Conservation (phyloP, 768 basidiomycete genomes). For the Trametes villosa region DNA sequence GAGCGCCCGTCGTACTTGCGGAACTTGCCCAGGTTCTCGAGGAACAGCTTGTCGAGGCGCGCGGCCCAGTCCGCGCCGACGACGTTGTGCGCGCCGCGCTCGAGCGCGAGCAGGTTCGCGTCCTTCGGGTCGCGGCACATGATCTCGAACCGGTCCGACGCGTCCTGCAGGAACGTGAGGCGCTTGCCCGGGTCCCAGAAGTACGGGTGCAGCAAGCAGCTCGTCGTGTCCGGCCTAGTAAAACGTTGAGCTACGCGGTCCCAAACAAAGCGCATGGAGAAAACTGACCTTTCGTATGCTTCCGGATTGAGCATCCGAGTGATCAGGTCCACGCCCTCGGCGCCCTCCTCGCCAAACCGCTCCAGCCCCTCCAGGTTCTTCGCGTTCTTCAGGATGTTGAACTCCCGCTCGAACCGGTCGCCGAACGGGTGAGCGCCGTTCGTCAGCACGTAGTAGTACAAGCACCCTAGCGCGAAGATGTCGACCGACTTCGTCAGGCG, state of each 20-base stretch:
- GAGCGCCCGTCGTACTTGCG: constrained; percentile 93
- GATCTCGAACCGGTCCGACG: constrained; percentile 96
- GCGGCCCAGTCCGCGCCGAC: constrained; percentile 92
- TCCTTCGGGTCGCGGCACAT: constrained; percentile 94
- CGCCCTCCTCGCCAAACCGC: constrained; percentile 89
- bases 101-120: constrained; percentile 71
- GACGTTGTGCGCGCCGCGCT: constrained; percentile 67
- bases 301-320: constrained; percentile 77
- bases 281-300: constrained; percentile 69
- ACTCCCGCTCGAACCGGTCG: constrained; percentile 89
- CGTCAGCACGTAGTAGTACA: constrained; percentile 93
- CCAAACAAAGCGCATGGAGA: not conserved
- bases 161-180: constrained; percentile 94
- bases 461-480: constrained; percentile 93
- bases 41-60: constrained; percentile 84
- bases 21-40: constrained; percentile 96
- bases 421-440: constrained; percentile 94
- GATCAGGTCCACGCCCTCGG: constrained; percentile 88
- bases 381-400: constrained; percentile 86
- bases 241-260: constrained; percentile 1
- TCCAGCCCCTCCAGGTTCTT: constrained; percentile 75
- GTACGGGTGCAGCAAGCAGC: constrained; percentile 91
- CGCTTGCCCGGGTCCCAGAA: constrained; percentile 93
- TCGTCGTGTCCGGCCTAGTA: constrained; percentile 81
- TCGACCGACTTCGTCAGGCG: constrained; percentile 94